A percentile compares a stretch with the other conserved stretches of the same genome.
Conservation (phyloP, 2,329 filamentous ascomycete species). For the Claviceps citrina region DNA sequence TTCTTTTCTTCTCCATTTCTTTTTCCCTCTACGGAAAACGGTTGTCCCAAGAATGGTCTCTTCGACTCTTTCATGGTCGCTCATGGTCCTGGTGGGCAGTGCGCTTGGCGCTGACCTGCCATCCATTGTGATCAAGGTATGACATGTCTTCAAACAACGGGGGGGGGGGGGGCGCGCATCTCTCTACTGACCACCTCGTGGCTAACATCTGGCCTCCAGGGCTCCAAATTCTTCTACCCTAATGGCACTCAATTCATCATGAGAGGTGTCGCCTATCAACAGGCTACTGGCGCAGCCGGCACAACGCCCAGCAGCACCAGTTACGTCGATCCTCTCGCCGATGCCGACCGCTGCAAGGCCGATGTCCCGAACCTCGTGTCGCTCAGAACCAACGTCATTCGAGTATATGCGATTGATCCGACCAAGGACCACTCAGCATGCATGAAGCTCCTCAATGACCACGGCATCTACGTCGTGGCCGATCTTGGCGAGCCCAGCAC, state of each 20-base stretch:
- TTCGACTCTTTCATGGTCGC: constrained; percentile 17
- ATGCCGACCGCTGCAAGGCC: constrained; percentile 56
- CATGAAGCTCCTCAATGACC: constrained; percentile 68
- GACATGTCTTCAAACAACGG: neutral
- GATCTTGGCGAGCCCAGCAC: constrained; percentile 68
- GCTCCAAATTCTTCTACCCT: constrained; percentile 80
- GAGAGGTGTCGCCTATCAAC: constrained; percentile 89
- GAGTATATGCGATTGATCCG: constrained; percentile 86
- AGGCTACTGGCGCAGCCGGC: constrained; percentile 49
- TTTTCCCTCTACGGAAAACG: neutral
- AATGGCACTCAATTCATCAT: constrained; percentile 58
- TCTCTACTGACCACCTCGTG: neutral
- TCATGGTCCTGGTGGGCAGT: constrained; percentile 26
- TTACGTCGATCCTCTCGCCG: constrained; percentile 73
- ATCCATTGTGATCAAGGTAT: constrained; percentile 55
- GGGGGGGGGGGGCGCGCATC: too few relatives aligned
- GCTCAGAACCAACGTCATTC: constrained; percentile 81
- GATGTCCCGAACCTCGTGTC: constrained; percentile 69
- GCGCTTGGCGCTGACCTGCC: constrained; percentile 31
- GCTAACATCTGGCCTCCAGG: constrained; percentile 26
- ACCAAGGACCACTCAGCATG: constrained; percentile 62
- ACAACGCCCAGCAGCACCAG: constrained; percentile 28
- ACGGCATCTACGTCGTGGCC: constrained; percentile 89
- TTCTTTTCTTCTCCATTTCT: neutral
- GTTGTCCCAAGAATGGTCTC: constrained; percentile 21